phyloP scores from a whole-genome alignment of 345 rosid species.

The Brassica napus region Da-Ae NC_063436.1:4844501-4845000 shows the following conservation, averaged over 20 bases:
- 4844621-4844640: conserved; percentile 80
- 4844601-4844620: conserved; percentile 82
- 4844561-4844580: not conserved
- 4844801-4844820: conserved; percentile 60
- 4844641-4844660: conserved; percentile 63
- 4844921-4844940: too few species aligned
- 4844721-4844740: conserved; percentile 68
- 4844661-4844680: conserved; percentile 71
- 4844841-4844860: not conserved
- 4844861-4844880: not conserved
- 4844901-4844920: not conserved
- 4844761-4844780: conserved; percentile 67
- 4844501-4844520: conserved; percentile 49
- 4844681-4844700: conserved; percentile 78
- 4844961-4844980: not conserved
- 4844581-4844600: conserved; percentile 45
- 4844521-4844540: not conserved
- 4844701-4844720: conserved; percentile 89
- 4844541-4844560: not conserved
- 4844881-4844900: not conserved
- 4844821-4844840: conserved; percentile 31
- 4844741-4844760: conserved; percentile 80
- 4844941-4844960: not conserved
- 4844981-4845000: not conserved
- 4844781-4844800: conserved; percentile 60